Conservation (phyloP, 1,284 basidiomycete genomes). For the Apiotrichum domesticum region DNA sequence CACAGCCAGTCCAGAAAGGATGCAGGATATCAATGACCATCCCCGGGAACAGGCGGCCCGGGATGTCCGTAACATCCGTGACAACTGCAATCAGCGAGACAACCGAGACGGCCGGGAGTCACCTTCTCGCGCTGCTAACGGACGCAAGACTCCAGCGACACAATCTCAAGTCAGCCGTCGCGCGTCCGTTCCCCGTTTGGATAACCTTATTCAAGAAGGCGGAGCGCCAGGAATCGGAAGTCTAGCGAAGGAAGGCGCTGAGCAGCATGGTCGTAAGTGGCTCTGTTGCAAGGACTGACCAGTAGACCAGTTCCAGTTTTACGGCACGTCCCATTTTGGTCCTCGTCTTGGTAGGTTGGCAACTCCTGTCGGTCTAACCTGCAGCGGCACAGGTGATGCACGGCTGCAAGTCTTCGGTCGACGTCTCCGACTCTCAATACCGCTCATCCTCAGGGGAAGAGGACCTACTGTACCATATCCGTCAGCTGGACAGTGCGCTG, state of each 20-base stretch:
- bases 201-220: slow-evolving; percentile 24
- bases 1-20: too few relatives aligned
- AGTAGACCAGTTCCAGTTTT: slow-evolving; percentile 25
- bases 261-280: slow-evolving; percentile 16
- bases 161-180: slow-evolving; percentile 2
- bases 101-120: too few relatives aligned
- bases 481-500: slow-evolving; percentile 20
- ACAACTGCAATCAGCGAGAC: too few relatives aligned
- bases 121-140: too few relatives aligned
- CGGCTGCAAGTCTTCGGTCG: slow-evolving; percentile 5
- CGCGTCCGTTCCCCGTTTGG: neutral
- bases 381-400: neutral
- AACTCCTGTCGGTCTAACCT: neutral
- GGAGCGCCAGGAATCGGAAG: slow-evolving; percentile 22
- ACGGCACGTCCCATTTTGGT: slow-evolving; percentile 29
- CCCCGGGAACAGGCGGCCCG: too few relatives aligned
- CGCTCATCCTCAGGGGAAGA: slow-evolving; percentile 8
- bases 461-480: slow-evolving; percentile 20
- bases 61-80: too few relatives aligned
- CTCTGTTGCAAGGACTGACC: neutral
- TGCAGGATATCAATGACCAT: too few relatives aligned
- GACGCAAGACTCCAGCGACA: neutral
- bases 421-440: slow-evolving; percentile 18
- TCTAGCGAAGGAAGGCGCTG: slow-evolving; percentile 13
- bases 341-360: slow-evolving; percentile 23